Percentiles rank a stretch among this genome's conserved stretches.
These are phyloP conservation scores for Fusarium avenaceum DNA, from an alignment of 2,329 filamentous ascomycete species.

Conservation along the genomic window DNA sequence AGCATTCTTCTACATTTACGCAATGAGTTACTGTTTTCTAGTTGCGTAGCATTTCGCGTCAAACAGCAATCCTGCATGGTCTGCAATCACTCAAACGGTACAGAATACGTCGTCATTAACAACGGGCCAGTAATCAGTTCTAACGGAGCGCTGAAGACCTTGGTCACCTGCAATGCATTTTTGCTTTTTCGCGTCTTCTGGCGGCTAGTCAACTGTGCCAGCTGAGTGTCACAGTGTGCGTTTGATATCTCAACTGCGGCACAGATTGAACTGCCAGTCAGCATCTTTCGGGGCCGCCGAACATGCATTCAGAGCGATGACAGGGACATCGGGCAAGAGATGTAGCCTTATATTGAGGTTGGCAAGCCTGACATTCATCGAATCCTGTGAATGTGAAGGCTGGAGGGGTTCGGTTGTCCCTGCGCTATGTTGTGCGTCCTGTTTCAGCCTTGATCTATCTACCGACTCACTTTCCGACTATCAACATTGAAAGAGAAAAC, in stretches of 20 bases:
- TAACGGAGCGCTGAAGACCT: background rate
- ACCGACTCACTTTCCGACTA: background rate
- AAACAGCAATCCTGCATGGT: background rate
- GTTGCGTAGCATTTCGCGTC: background rate
- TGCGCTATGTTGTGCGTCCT: background rate
- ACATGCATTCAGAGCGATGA: background rate
- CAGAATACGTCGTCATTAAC: background rate
- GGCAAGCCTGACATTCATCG: background rate
- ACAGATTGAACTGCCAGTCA: background rate
- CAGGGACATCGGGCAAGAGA: conserved; percentile 5
- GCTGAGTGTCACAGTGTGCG: background rate
- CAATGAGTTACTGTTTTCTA: background rate
- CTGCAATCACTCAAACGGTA: background rate
- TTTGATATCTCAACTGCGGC: background rate
- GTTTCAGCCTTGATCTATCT: background rate
- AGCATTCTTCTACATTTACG: background rate
- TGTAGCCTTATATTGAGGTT: conserved; percentile 6
- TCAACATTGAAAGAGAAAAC: background rate
- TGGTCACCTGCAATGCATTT: background rate
- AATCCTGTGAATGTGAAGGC: background rate
- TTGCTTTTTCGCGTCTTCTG: conserved; percentile 5
- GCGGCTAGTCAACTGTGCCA: background rate
- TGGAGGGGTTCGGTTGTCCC: background rate
- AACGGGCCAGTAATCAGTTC: background rate
- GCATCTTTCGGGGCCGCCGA: conserved; percentile 10